Conservation (phyloP, 1,284 basidiomycete species). For the Xerocomus minutiporus region DNA sequence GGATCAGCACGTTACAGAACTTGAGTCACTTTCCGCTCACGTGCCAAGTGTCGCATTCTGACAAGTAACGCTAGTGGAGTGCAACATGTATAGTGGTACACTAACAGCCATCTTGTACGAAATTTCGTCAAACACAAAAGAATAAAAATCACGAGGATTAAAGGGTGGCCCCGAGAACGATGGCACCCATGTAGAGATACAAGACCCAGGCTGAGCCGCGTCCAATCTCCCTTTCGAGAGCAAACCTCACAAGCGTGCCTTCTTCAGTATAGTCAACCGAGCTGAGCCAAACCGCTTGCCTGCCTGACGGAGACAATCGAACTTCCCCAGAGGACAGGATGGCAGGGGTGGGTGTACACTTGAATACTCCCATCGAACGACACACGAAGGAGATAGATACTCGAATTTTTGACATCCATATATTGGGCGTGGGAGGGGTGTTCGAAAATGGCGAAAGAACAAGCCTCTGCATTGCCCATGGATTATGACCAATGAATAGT, state of each 20-base stretch:
- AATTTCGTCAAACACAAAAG: slow-evolving; percentile 26
- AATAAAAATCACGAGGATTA: slow-evolving; percentile 19
- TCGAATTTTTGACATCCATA: not conserved
- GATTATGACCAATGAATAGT: not conserved
- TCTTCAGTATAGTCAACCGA: slow-evolving; percentile 12
- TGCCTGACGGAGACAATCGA: slow-evolving; percentile 23
- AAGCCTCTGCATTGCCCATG: slow-evolving; percentile 1
- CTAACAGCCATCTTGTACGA: slow-evolving; percentile 23
- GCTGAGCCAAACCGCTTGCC: slow-evolving; percentile 23
- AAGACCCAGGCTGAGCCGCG: not conserved
- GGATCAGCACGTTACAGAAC: slow-evolving; percentile 2
- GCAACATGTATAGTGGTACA: slow-evolving; percentile 20
- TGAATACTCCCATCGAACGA: slow-evolving; percentile 13
- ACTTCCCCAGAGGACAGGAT: slow-evolving; percentile 13
- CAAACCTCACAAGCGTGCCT: slow-evolving; percentile 21
- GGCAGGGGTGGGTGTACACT: not conserved
- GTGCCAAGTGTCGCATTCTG: slow-evolving; percentile 12
- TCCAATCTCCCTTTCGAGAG: slow-evolving; percentile 6
- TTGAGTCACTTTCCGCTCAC: slow-evolving; percentile 24
- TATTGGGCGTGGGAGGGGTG: not conserved
- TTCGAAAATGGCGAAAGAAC: slow-evolving; percentile 20
- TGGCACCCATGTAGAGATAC: slow-evolving; percentile 20
- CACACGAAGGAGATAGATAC: slow-evolving; percentile 13
- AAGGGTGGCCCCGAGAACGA: slow-evolving; percentile 23
- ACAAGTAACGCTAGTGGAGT: slow-evolving; percentile 5